These are phyloP conservation scores for Litchi chinensis DNA, from an alignment of 345 rosid species.

Conservation along the genomic window DNA sequence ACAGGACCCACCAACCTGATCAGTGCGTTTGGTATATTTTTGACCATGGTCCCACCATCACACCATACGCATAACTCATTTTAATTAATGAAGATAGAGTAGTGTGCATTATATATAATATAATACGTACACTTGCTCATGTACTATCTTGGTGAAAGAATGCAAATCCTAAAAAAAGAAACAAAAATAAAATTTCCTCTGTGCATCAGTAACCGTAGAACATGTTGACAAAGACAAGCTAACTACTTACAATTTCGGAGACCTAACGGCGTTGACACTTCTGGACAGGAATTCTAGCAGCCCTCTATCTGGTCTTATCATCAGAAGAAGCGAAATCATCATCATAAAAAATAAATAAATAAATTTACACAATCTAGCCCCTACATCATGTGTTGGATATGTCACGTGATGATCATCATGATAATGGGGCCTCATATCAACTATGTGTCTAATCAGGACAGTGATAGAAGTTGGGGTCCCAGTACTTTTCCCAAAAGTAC, in stretches of 20 bases:
- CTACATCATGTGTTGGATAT: slow-evolving; percentile 12
- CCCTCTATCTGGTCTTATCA: slow-evolving; percentile 39
- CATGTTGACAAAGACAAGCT: slow-evolving; percentile 40
- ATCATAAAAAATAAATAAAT: slow-evolving; percentile 7
- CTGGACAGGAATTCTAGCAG: slow-evolving; percentile 33
- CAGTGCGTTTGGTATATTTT: not conserved
- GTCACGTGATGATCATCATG: slow-evolving; percentile 22
- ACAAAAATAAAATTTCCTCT: not conserved
- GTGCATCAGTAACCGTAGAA: slow-evolving; percentile 10
- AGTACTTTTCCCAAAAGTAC: slow-evolving; percentile 22
- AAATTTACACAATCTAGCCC: not conserved
- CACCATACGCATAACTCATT: not conserved
- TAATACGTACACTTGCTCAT: too few species aligned
- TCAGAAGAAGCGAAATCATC: slow-evolving; percentile 24
- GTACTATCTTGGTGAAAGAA: too few species aligned
- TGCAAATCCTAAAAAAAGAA: too few species aligned
- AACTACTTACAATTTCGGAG: slow-evolving; percentile 26
- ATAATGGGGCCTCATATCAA: not conserved
- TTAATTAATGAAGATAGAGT: not conserved
- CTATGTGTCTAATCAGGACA: slow-evolving; percentile 28
- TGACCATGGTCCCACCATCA: not conserved
- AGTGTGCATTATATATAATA: not conserved
- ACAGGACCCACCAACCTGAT: slow-evolving; percentile 16
- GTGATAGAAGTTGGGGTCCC: slow-evolving; percentile 23
- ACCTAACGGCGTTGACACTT: slow-evolving; percentile 54